Evolutionary conservation across 345 rosid genomes (phyloP), one percentile per base, ranked within the genome.

Genomic region (Anastatica hierochuntica): DNA sequence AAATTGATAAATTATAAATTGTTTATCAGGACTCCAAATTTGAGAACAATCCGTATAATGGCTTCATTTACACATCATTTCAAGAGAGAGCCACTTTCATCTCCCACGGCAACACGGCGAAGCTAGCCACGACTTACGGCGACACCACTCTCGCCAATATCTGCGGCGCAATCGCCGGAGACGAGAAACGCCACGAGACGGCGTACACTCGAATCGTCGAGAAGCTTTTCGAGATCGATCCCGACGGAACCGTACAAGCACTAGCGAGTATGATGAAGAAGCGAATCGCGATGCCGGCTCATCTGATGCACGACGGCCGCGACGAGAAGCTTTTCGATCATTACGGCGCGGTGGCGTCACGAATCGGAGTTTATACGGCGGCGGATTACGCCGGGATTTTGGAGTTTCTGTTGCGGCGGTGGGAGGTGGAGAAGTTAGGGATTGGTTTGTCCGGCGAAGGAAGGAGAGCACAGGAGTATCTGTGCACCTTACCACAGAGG

Each of bases 41-140:
- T 31, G 84, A 72, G 41, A 74, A 79, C 58, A 74, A 70, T 30
- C 79, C 81, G 5, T 79, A 79, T 58, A 69, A 64, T 3, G 84
- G 84, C n/a, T 76, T 75, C 71, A 68, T 79, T 50, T 79, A 77
- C 74, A 72, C 85, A 0, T 79, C 85, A 6, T 79, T 79, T 39
- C 85, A 79, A 70, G 85, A 79, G 41, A 72, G 85, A 56, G 85
- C 82, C 2, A 79, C 85, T 0, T 79, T 74, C 55, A 67, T 79
- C 40, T 79, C 82, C 13, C 85, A 79, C 19, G 85, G 78, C 31
- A 79, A 77, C 69, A 79, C 81, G 3, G 85, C 70, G 18, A 64
- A 44, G 57, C 49, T 68, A 6, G 73, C 73, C 24, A 62, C 56
- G 4, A 27, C 58, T 26, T 66, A 67, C 43, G 82, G 82, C n/a